Percentiles rank a stretch among this genome's conserved stretches.
phyloP scores from a whole-genome alignment of 441 rosid genomes.

The Arabidopsis hybrid region DNA sequence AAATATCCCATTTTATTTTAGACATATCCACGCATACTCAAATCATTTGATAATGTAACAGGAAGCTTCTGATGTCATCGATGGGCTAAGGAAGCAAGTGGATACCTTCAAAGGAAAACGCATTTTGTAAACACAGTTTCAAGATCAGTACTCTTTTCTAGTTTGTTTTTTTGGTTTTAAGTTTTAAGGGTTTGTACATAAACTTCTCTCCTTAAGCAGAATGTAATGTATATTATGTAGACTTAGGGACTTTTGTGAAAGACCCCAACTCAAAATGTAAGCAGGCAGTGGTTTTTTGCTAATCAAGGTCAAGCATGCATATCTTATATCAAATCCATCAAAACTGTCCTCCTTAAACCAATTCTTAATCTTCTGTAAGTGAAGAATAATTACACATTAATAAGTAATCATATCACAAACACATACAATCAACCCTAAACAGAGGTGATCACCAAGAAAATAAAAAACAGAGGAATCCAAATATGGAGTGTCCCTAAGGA shows the following conservation, averaged over 20 bases:
- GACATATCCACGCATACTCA: not conserved
- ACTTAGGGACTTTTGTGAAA: not conserved
- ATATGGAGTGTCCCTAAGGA: conserved; percentile 23
- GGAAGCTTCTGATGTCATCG: conserved; percentile 50
- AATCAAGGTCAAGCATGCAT: not conserved
- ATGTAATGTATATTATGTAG: not conserved
- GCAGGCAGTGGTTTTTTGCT: not conserved
- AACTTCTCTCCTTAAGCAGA: not conserved
- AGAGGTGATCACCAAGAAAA: not conserved
- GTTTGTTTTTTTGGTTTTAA: not conserved
- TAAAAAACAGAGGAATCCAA: conserved; percentile 22
- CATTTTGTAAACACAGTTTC: conserved; percentile 3
- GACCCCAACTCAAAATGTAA: not conserved
- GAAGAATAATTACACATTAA: conserved; percentile 44
- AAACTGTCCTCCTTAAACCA: conserved; percentile 7
- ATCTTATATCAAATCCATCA: conserved; percentile 3
- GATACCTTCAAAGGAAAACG: conserved; percentile 27
- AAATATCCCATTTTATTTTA: too few relatives aligned
- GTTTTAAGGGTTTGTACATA: conserved; percentile 9
- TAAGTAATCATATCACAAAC: conserved; percentile 28
- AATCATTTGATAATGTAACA: conserved; percentile 23
- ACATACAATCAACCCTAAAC: conserved; percentile 17
- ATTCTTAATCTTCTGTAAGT: conserved; percentile 30
- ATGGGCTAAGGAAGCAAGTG: conserved; percentile 47
- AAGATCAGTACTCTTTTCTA: not conserved